Evolutionary conservation across 2,329 filamentous ascomycete genomes (phyloP).

Genomic region (Botryosphaeria agaves): DNA sequence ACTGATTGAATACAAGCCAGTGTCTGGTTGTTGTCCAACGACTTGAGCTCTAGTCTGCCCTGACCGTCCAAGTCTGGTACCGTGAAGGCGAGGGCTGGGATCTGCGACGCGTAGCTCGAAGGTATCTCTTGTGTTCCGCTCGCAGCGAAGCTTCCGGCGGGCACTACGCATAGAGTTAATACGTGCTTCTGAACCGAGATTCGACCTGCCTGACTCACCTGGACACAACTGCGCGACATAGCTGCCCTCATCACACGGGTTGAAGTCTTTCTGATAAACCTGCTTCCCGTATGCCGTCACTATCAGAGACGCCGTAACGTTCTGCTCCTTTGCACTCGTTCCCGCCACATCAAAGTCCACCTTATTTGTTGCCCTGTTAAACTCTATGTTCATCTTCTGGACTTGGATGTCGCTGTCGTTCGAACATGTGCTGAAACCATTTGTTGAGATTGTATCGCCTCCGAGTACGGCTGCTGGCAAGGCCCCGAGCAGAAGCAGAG

Average conservation of each 20-base stretch:
- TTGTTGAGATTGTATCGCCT: slow-evolving; percentile 59
- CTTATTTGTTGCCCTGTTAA: slow-evolving; percentile 55
- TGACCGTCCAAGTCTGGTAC: slow-evolving; percentile 80
- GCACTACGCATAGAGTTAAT: slow-evolving; percentile 35
- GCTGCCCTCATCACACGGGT: slow-evolving; percentile 57
- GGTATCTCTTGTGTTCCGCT: slow-evolving; percentile 57
- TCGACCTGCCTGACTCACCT: slow-evolving; percentile 29
- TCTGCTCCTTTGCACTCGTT: slow-evolving; percentile 53
- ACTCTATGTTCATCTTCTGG: slow-evolving; percentile 57
- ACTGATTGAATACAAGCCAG: slow-evolving; percentile 71
- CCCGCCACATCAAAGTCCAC: slow-evolving; percentile 74
- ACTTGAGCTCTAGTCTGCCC: slow-evolving; percentile 60
- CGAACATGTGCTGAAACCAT: slow-evolving; percentile 61
- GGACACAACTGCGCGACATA: slow-evolving; percentile 66
- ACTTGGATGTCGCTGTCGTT: slow-evolving; percentile 46
- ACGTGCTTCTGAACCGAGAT: slow-evolving; percentile 1
- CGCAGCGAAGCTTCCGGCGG: slow-evolving; percentile 56
- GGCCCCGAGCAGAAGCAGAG: slow-evolving; percentile 13
- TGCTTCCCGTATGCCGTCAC: slow-evolving; percentile 72
- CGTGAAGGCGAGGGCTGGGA: slow-evolving; percentile 77
- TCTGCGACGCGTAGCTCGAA: slow-evolving; percentile 49
- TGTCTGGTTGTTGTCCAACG: slow-evolving; percentile 38
- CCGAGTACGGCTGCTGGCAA: slow-evolving; percentile 37
- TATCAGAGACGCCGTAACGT: slow-evolving; percentile 59
- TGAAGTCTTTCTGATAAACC: slow-evolving; percentile 64